Evolutionary conservation across 176 grass and related monocot species (phyloP), one percentile per base, ranked within the genome.

Genomic region (Musa itinerans): DNA sequence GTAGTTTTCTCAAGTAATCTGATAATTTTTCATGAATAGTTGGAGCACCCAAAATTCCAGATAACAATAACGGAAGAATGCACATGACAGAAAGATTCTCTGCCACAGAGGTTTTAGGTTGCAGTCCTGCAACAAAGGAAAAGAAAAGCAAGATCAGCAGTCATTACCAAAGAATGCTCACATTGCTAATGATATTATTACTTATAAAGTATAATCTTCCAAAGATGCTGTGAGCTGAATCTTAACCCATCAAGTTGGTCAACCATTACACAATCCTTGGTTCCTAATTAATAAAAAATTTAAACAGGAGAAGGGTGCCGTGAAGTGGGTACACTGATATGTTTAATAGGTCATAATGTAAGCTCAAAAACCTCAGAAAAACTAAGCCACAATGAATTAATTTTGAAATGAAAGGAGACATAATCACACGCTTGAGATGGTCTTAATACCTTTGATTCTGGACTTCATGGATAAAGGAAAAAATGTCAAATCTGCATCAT

Each of bases 41-140:
- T 85, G 84, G 82, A 89, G 86, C 85, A 68, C 94, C 94, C 78
- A 98, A 91, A 78, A 98, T 85, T 83, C 90, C 94, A 85, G 95
- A 85, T 25, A 98, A 79, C 72, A 98, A 76, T 80, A 98, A 85
- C 55, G 95, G 95, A 85, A 98, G 77, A 11, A 93, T 84, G 81
- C 95, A 93, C 71, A 90, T 65, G 50, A 85, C 84, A 52, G 88
- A 84, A 82, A 91, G 81, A 81, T 85, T 91, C 84, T 91, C 86
- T 65, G 95, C 79, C 54, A 82, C 64, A 64, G 82, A 72, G 78
- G 83, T 93, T 87, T 93, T 98, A 69, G 90, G 95, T 27, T 86
- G 77, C 69, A 98, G 78, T 65, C 89, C 95, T 98, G 88, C 48
- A 84, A 85, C 20, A 71, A 79, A 73, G 76, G 62, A 77, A 58